A percentile compares a stretch with the other conserved stretches of the same genome.
Conservation (phyloP, 2,329 filamentous ascomycete genomes). For the Aureobasidium sp. region DNA sequence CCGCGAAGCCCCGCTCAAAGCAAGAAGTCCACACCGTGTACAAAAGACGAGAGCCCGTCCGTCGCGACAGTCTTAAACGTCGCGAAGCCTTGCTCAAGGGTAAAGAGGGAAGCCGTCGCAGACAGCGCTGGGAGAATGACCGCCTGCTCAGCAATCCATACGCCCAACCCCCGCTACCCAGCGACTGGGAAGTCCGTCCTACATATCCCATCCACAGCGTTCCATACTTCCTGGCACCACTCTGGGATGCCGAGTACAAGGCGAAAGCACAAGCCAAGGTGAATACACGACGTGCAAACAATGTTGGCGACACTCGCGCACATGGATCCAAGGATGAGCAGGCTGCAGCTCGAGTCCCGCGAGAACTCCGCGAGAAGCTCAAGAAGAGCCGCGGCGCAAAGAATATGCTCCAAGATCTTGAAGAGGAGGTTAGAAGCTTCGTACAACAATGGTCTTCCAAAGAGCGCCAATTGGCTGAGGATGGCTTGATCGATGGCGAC, state of each 20-base stretch:
- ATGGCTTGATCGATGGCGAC: conserved; percentile 39
- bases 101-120: conserved; percentile 79
- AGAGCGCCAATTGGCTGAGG: conserved; percentile 44
- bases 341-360: conserved; percentile 54
- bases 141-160: conserved; percentile 81
- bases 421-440: conserved; percentile 75
- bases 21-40: conserved; percentile 38
- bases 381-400: conserved; percentile 75
- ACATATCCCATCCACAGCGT: conserved; percentile 71
- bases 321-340: conserved; percentile 35
- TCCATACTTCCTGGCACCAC: conserved; percentile 80
- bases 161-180: conserved; percentile 70
- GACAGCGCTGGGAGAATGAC: conserved; percentile 94
- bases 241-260: conserved; percentile 62
- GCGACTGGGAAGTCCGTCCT: conserved; percentile 76
- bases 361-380: conserved; percentile 69
- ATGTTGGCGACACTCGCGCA: conserved; percentile 19
- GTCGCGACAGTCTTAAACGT: conserved; percentile 55
- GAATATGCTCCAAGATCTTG: conserved; percentile 72
- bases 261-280: conserved; percentile 30
- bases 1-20: conserved; percentile 19
- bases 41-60: conserved; percentile 48
- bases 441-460: conserved; percentile 54
- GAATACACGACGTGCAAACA: conserved; percentile 20
- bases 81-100: conserved; percentile 77